Percentiles rank a stretch among this genome's conserved stretches.
Conservation (phyloP, 1,284 basidiomycete genomes). For the Fistulinella cinereoalba region DNA sequence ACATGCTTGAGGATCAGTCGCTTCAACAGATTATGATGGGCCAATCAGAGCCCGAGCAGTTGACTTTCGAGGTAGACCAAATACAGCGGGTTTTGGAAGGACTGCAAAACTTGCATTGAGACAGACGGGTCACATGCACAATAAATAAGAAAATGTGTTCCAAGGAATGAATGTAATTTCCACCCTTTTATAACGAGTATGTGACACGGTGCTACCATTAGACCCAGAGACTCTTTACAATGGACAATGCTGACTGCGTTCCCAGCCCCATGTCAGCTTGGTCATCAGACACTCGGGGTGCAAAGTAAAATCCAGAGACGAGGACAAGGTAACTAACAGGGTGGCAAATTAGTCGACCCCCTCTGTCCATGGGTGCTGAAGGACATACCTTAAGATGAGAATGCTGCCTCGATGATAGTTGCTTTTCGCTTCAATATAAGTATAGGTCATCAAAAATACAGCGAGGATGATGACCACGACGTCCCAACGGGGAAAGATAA, state of each 20-base stretch:
- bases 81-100: constrained; percentile 54
- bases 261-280: constrained; percentile 14
- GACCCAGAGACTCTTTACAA: constrained; percentile 20
- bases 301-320: constrained; percentile 59
- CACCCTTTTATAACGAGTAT: constrained; percentile 4
- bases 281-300: constrained; percentile 36
- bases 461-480: constrained; percentile 92
- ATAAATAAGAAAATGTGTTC: constrained; percentile 9
- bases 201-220: constrained; percentile 9
- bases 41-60: constrained; percentile 50
- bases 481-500: constrained; percentile 99
- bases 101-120: constrained; percentile 62
- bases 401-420: constrained; percentile 97
- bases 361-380: neutral
- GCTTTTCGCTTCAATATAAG: constrained; percentile 96
- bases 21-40: constrained; percentile 52
- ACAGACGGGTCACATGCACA: constrained; percentile 3
- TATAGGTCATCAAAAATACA: constrained; percentile 97
- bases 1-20: constrained; percentile 35
- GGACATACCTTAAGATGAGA: constrained; percentile 76
- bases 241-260: neutral
- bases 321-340: constrained; percentile 54
- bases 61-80: constrained; percentile 45
- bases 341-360: constrained; percentile 2
- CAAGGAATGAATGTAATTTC: constrained; percentile 16